phyloP scores from a whole-genome alignment of 2,329 filamentous ascomycete genomes.

The Sordariomycetes sp. region DNA sequence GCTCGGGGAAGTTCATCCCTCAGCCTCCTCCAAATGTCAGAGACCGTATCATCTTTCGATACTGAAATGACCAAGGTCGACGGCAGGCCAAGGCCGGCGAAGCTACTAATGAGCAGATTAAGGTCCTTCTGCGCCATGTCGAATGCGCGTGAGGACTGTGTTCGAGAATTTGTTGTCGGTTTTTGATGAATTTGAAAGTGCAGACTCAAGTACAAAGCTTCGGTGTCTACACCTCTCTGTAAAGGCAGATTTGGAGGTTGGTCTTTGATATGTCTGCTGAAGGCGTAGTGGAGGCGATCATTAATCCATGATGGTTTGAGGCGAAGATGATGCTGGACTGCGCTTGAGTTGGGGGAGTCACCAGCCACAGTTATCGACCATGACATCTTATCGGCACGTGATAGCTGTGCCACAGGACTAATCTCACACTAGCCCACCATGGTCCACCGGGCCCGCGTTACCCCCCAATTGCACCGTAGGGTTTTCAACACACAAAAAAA shows the following conservation, averaged over 20 bases:
- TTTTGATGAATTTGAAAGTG: not conserved
- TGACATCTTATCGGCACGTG: not conserved
- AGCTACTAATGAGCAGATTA: constrained; percentile 76
- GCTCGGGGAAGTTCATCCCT: constrained; percentile 43
- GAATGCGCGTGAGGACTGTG: not conserved
- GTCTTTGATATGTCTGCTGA: not conserved
- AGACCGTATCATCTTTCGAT: constrained; percentile 47
- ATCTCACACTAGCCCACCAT: not conserved
- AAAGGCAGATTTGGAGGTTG: not conserved
- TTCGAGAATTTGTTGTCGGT: not conserved
- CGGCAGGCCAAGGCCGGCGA: constrained; percentile 70
- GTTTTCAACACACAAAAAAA: constrained; percentile 31
- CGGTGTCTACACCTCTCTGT: not conserved
- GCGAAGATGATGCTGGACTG: not conserved
- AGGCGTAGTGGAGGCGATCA: not conserved
- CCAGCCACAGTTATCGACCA: not conserved
- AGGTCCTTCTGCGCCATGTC: constrained; percentile 45
- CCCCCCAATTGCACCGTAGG: constrained; percentile 14
- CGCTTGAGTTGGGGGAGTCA: not conserved
- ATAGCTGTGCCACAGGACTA: not conserved
- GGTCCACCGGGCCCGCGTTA: not conserved
- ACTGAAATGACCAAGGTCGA: constrained; percentile 72
- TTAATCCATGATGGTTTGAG: not conserved
- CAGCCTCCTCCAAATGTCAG: constrained; percentile 52
- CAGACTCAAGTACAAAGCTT: not conserved